A percentile compares a stretch with the other conserved stretches of the same genome.
Conservation (phyloP, 208 protist genomes). For the Hexamita inflata region DNA sequence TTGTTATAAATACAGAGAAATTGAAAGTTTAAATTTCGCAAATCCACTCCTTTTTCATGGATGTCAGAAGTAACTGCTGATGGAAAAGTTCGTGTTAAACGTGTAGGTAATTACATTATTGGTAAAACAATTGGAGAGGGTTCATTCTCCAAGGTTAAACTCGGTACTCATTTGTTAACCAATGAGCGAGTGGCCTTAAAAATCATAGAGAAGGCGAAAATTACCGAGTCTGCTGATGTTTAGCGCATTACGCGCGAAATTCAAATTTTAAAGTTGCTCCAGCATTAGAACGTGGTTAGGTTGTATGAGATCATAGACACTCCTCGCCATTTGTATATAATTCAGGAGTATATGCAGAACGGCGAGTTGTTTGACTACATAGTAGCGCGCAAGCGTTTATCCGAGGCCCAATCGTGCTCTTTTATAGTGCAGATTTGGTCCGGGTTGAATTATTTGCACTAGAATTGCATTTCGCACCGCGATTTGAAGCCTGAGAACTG, state of each 20-base stretch:
- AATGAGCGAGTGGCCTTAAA: constrained; percentile 58
- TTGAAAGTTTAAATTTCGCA: neutral
- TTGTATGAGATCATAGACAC: constrained; percentile 59
- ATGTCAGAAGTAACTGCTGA: neutral
- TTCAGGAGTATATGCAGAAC: constrained; percentile 57
- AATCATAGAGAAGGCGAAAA: constrained; percentile 54
- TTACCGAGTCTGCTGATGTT: constrained; percentile 46
- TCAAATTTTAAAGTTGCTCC: constrained; percentile 57
- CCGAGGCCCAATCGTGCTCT: constrained; percentile 49
- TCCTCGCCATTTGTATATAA: constrained; percentile 45
- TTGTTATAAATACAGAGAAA: too few species aligned
- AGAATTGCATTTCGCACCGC: constrained; percentile 60
- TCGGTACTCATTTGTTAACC: constrained; percentile 53
- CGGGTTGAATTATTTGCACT: constrained; percentile 57
- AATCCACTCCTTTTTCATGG: neutral
- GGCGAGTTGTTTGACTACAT: constrained; percentile 62
- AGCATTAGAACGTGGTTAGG: constrained; percentile 56
- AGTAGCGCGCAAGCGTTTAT: constrained; percentile 48
- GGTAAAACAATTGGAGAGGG: constrained; percentile 91
- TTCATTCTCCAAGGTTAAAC: constrained; percentile 92
- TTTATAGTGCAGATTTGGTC: constrained; percentile 56
- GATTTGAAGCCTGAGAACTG: constrained; percentile 79
- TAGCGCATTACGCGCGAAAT: constrained; percentile 56
- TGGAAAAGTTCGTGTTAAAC: constrained; percentile 31
- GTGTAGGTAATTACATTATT: constrained; percentile 81